These are phyloP conservation scores for Lyophyllum semitale DNA, from an alignment of 768 basidiomycete species.

Conservation along the genomic window DNA sequence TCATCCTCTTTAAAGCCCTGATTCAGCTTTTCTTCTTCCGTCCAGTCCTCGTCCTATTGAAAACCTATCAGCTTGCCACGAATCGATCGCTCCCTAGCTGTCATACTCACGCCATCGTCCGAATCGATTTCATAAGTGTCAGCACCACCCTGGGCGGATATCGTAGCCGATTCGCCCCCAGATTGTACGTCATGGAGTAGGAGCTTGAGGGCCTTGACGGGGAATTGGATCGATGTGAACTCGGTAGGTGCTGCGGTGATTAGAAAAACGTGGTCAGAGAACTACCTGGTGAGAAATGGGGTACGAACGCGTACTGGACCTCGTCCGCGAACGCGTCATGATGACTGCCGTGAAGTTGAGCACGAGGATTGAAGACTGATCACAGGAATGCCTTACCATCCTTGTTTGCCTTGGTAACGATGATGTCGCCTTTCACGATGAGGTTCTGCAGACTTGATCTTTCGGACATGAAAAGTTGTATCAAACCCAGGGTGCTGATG, in stretches of 20 bases:
- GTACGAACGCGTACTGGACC: constrained; percentile 60
- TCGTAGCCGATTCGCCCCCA: constrained; percentile 71
- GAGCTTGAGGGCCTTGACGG: constrained; percentile 89
- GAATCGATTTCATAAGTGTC: constrained; percentile 59
- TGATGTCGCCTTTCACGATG: constrained; percentile 88
- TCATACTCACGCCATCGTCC: constrained; percentile 69
- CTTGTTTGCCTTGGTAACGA: constrained; percentile 77
- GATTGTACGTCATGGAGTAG: constrained; percentile 82
- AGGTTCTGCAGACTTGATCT: constrained; percentile 69
- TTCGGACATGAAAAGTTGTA: constrained; percentile 67
- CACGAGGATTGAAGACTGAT: constrained; percentile 7
- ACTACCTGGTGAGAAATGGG: constrained; percentile 16
- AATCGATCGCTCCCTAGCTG: background rate
- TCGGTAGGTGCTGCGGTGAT: constrained; percentile 71
- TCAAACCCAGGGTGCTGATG: constrained; percentile 81
- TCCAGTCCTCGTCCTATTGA: constrained; percentile 86
- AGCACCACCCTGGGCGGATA: constrained; percentile 49
- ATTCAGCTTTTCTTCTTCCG: constrained; percentile 76
- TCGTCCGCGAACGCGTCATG: constrained; percentile 93
- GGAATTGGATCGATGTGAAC: constrained; percentile 86
- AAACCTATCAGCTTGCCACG: constrained; percentile 5
- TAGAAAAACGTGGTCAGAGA: constrained; percentile 28
- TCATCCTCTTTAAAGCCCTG: constrained; percentile 70
- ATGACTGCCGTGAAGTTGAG: constrained; percentile 64
- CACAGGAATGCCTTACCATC: constrained; percentile 59